phyloP scores from a whole-genome alignment of 371 early-diverging fungal species.

The Circinella umbellata region DNA sequence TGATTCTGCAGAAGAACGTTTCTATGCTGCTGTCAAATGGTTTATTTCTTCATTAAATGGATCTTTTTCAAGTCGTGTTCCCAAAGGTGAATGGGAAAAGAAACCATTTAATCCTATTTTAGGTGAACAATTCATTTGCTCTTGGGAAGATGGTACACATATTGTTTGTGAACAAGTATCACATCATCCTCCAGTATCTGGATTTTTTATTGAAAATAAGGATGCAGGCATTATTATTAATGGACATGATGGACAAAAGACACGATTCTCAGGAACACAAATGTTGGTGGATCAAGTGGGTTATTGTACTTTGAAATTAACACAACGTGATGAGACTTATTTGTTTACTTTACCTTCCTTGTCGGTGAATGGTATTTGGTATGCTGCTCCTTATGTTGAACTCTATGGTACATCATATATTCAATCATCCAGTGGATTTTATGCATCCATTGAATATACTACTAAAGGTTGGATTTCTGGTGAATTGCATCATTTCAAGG shows the following conservation, averaged over 20 bases:
- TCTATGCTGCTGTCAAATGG: constrained; percentile 76
- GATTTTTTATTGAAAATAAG: constrained; percentile 73
- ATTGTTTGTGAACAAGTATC: constrained; percentile 78
- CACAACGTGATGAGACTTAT: constrained; percentile 65
- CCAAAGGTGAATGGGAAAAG: constrained; percentile 79
- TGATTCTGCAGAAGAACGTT: constrained; percentile 69
- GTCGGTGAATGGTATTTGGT: constrained; percentile 79
- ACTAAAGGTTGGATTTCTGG: constrained; percentile 84
- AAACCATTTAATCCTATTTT: constrained; percentile 90
- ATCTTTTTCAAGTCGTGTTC: constrained; percentile 69
- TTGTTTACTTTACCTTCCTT: constrained; percentile 78
- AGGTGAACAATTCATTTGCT: constrained; percentile 78
- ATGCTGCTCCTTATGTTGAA: constrained; percentile 83
- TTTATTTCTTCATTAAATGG: constrained; percentile 82
- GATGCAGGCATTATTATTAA: constrained; percentile 70
- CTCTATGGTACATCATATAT: constrained; percentile 74
- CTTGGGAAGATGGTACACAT: constrained; percentile 71
- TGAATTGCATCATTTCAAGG: constrained; percentile 82
- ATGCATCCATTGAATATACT: constrained; percentile 73
- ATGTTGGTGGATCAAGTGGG: constrained; percentile 84
- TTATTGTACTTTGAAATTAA: constrained; percentile 65
- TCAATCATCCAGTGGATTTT: constrained; percentile 65
- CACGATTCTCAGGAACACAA: constrained; percentile 76
- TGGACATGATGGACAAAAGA: constrained; percentile 85
- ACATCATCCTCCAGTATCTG: constrained; percentile 83